A percentile compares a stretch with the other conserved stretches of the same genome.
phyloP scores from a whole-genome alignment of 805 yeast species.

The Starmerella powellii region DNA sequence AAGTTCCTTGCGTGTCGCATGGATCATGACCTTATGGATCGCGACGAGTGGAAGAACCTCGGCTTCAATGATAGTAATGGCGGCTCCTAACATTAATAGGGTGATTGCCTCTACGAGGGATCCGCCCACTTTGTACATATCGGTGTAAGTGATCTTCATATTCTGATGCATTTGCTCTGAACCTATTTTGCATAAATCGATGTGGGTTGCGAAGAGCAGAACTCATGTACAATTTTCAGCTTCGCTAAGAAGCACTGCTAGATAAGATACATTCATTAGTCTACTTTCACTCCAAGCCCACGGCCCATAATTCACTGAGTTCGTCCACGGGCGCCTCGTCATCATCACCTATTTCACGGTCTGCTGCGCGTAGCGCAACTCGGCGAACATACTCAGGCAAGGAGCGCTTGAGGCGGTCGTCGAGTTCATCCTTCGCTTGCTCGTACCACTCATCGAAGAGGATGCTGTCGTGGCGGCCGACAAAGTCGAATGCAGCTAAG shows the following conservation, averaged over 20 bases:
- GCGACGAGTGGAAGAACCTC: conserved; percentile 47
- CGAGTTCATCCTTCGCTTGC: conserved; percentile 25
- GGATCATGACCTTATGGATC: conserved; percentile 59
- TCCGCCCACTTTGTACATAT: too few species aligned
- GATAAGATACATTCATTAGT: background rate
- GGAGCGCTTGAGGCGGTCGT: conserved; percentile 40
- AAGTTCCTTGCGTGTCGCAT: conserved; percentile 74
- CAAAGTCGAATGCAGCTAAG: conserved; percentile 56
- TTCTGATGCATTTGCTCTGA: too few species aligned
- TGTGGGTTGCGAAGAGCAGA: too few species aligned
- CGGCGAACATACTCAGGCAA: conserved; percentile 80
- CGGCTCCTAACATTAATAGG: background rate
- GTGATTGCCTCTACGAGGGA: too few species aligned
- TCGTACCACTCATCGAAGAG: conserved; percentile 55
- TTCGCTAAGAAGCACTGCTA: too few species aligned
- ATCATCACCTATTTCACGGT: conserved; percentile 75
- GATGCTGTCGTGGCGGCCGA: conserved; percentile 41
- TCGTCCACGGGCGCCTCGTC: conserved; percentile 69
- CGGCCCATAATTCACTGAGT: conserved; percentile 17
- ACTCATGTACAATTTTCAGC: background rate
- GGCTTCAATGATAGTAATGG: conserved; percentile 30
- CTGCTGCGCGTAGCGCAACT: conserved; percentile 77
- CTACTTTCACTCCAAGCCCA: conserved; percentile 13
- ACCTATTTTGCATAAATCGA: too few species aligned
- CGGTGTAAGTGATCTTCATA: too few species aligned